Evolutionary conservation across 352 stramenopile species (phyloP), one percentile per base, ranked within the genome.

Genomic region (Phytophthora meadii): DNA sequence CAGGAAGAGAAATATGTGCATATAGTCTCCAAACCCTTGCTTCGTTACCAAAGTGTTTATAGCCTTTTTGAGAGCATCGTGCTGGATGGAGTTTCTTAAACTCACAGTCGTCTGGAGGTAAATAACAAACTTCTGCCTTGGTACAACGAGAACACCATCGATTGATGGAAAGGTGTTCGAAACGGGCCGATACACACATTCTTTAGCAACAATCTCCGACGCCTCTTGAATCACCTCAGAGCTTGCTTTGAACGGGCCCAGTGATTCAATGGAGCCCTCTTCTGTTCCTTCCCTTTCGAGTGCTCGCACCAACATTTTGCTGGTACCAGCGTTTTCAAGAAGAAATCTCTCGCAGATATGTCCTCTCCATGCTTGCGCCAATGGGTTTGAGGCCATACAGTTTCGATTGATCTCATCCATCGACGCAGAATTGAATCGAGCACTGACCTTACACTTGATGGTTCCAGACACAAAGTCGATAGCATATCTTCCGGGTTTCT

Each of bases 1-100:
- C 54, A 74, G 58, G 56, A 79, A 79, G 49, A 79, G 61, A 70
- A 76, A 51, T 17, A 40, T 61, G 55, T 72, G 70, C 24, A n/a
- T 53, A 65, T 69, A 78, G 25, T 52, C 28, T 54, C 15, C n/a
- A 72, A 75, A 75, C 39, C 46, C 34, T 15, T 4, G 27, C 6
- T 49, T 40, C 2, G 2, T 10, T 25, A n/a, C 24, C 42, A 66
- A 65, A 47, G 46, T n/a, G 8, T 55, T 19, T 53, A 62, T 67
- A 10, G 60, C 34, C 41, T 61, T 8, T 65, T 70, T 60, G 53
- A 75, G 57, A 6, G 12, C 57, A 47, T 75, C 46, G 27, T 75
- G 72, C 37, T 67, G 42, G 53, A 75, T 65, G 48, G 70, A 61
- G 64, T 70, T 48, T 36, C 9, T 30, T 71, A 4, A 52, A 7